These are phyloP conservation scores for Colletotrichum sp. DNA, from an alignment of 2,329 filamentous ascomycete species.

Conservation along the genomic window DNA sequence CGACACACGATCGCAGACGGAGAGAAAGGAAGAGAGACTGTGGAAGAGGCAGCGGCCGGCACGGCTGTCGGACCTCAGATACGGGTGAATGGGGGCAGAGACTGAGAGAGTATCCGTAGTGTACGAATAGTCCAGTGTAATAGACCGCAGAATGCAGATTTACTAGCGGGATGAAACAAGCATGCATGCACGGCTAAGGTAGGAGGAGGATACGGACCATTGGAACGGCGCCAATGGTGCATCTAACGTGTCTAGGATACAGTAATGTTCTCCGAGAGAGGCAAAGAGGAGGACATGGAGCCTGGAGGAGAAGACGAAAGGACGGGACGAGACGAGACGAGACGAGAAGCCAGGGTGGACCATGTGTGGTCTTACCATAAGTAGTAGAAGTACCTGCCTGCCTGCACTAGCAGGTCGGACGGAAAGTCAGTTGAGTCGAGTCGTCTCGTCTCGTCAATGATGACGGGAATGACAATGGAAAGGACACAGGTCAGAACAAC, in stretches of 20 bases:
- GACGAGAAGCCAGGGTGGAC: background rate
- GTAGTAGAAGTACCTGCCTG: background rate
- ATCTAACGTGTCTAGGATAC: background rate
- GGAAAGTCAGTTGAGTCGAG: background rate
- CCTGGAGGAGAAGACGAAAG: background rate
- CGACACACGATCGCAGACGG: background rate
- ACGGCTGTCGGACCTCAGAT: background rate
- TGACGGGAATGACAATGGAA: background rate
- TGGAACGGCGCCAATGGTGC: constrained; percentile 14
- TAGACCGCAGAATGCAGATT: background rate
- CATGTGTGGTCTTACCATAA: background rate
- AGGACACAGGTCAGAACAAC: background rate
- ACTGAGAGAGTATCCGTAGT: background rate
- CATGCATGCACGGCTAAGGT: constrained; percentile 3
- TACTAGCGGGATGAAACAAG: constrained; percentile 19
- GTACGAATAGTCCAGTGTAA: background rate
- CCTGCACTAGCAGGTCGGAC: background rate
- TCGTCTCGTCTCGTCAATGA: background rate
- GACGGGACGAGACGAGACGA: background rate
- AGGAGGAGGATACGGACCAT: constrained; percentile 3
- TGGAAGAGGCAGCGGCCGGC: background rate
- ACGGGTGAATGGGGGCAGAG: background rate
- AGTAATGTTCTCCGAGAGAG: background rate
- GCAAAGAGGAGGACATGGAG: background rate
- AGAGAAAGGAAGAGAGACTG: background rate